phyloP scores from a whole-genome alignment of 2,329 filamentous ascomycete species.

The Verticillium tricorpus region DNA sequence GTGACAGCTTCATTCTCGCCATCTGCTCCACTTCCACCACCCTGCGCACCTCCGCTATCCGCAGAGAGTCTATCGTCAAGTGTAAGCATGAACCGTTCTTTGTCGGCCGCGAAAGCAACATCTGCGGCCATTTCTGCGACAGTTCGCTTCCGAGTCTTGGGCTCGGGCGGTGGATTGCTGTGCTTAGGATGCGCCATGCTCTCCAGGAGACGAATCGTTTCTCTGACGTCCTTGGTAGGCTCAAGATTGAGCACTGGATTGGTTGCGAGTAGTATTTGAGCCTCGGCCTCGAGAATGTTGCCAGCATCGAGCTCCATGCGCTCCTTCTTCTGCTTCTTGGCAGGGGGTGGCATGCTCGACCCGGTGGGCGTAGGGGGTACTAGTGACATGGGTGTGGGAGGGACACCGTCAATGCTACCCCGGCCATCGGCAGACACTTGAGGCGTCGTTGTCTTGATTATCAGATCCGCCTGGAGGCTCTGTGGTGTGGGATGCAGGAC shows the following conservation, averaged over 20 bases:
- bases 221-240: conserved; percentile 63
- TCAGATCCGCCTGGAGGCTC: conserved; percentile 70
- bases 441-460: conserved; percentile 71
- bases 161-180: conserved; percentile 68
- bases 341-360: conserved; percentile 52
- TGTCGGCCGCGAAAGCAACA: conserved; percentile 82
- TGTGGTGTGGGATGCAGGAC: conserved; percentile 82
- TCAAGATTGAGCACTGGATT: conserved; percentile 73
- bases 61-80: conserved; percentile 78
- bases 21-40: conserved; percentile 56
- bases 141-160: conserved; percentile 88
- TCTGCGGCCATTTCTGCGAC: conserved; percentile 93
- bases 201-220: conserved; percentile 68
- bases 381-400: conserved; percentile 60
- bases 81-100: conserved; percentile 88
- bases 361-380: conserved; percentile 60
- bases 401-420: conserved; percentile 39
- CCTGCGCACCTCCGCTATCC: conserved; percentile 51
- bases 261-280: conserved; percentile 69
- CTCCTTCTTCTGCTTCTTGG: conserved; percentile 65
- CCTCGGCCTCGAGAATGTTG: conserved; percentile 71
- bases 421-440: conserved; percentile 33
- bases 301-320: conserved; percentile 72
- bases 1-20: conserved; percentile 68
- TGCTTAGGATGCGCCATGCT: conserved; percentile 73